Evolutionary conservation across 2,329 filamentous ascomycete species (phyloP).

Genomic region (Xylaria sp.): DNA sequence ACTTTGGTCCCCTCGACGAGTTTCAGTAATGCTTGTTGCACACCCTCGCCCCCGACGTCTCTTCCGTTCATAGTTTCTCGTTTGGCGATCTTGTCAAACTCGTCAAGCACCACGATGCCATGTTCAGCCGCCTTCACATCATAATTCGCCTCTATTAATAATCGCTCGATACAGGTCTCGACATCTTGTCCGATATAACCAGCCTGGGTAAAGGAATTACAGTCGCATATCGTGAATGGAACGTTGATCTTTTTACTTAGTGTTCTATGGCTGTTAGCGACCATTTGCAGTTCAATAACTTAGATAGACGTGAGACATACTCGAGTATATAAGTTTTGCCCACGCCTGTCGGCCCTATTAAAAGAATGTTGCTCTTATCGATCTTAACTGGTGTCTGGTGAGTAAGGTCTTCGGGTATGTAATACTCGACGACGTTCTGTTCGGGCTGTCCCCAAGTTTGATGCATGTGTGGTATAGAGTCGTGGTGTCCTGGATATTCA

Average conservation of each 20-base stretch:
- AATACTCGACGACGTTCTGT: constrained; percentile 57
- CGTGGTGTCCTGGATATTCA: constrained; percentile 64
- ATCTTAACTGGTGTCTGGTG: constrained; percentile 71
- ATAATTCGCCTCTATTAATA: constrained; percentile 91
- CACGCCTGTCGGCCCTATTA: constrained; percentile 92
- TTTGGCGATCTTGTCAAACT: constrained; percentile 96
- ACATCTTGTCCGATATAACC: constrained; percentile 98
- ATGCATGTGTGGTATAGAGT: constrained; percentile 57
- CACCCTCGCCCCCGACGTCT: constrained; percentile 94
- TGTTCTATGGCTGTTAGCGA: constrained; percentile 66
- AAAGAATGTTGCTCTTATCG: constrained; percentile 93
- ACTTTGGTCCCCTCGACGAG: constrained; percentile 96
- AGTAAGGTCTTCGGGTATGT: constrained; percentile 59
- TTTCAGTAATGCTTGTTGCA: constrained; percentile 94
- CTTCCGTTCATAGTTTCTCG: constrained; percentile 88
- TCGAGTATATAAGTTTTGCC: constrained; percentile 95
- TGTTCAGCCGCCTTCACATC: constrained; percentile 85
- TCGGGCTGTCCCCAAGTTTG: constrained; percentile 49
- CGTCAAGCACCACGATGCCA: constrained; percentile 94
- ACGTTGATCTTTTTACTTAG: constrained; percentile 93
- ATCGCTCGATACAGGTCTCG: constrained; percentile 91
- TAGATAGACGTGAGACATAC: constrained; percentile 52
- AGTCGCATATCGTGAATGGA: constrained; percentile 94
- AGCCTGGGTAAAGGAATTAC: constrained; percentile 94
- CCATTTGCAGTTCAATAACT: constrained; percentile 5